Evolutionary conservation across 2,329 filamentous ascomycete species (phyloP).

Genomic region (Rutstroemia sp.): DNA sequence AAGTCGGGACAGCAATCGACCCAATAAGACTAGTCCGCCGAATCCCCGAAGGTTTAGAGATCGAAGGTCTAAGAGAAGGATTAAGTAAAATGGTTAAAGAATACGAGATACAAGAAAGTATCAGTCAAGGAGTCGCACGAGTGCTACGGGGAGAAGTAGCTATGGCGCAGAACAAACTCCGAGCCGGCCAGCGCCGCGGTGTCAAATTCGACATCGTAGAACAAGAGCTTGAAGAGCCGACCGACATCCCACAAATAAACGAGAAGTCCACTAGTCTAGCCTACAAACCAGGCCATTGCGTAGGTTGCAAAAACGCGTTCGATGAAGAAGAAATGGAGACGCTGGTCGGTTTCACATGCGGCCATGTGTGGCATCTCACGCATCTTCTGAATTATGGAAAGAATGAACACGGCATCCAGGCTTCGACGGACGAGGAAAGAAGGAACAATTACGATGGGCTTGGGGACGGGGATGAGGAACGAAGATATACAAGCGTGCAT

Average conservation of each 20-base stretch:
- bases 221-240: constrained; percentile 22
- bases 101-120: constrained; percentile 90
- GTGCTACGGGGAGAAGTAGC: constrained; percentile 85
- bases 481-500: constrained; percentile 39
- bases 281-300: constrained; percentile 49
- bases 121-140: constrained; percentile 80
- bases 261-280: constrained; percentile 6
- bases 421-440: constrained; percentile 31
- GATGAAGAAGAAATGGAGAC: constrained; percentile 60
- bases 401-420: constrained; percentile 29
- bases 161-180: constrained; percentile 70
- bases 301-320: constrained; percentile 49
- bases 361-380: constrained; percentile 71
- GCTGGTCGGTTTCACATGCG: constrained; percentile 72
- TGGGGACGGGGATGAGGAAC: constrained; percentile 39
- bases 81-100: constrained; percentile 88
- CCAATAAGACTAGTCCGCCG: constrained; percentile 83
- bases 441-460: constrained; percentile 30
- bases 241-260: constrained; percentile 8
- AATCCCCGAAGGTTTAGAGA: constrained; percentile 89
- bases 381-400: constrained; percentile 51
- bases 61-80: constrained; percentile 82
- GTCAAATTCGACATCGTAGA: constrained; percentile 78
- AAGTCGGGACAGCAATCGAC: constrained; percentile 89
- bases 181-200: constrained; percentile 71